Base-by-base conservation (phyloP, 2,329 filamentous ascomycete species). In the Xylariaceae sp. region DNA sequence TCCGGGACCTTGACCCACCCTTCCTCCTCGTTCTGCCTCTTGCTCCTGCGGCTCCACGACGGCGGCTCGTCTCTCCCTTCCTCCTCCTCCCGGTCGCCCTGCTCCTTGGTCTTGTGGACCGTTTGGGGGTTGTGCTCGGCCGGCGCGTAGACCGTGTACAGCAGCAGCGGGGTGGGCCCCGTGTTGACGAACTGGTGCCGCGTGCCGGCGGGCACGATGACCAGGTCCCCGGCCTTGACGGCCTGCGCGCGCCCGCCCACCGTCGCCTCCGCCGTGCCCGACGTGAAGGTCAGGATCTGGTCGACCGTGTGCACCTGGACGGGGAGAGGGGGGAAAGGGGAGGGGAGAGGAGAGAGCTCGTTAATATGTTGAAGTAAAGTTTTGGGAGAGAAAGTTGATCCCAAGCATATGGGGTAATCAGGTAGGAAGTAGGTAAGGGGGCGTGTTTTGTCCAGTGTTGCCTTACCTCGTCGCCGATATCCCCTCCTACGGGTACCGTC, bases 171-270 rank as follows among this genome's bases (percentile, higher is more conserved):
- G 31, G 67, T 65, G 1, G 70, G 63, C 2, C 76, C 75, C 3
- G 63, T 75, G 37, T 79, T 80, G 31, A 80, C 59, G 51, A 81
- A 80, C 49, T 80, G 75, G 50, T 80, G 76, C 52, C 76, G 72
- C 2, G 76, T 80, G 0, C 77, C 77, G 0, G 77, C 77, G 0
- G 77, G 77, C 3, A 81, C 76, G 26, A 58, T 52, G 5, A 59
- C 55, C 38, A 60, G 53, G 25, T 60, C 57, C 11, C 57, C 57
- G 1, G 53, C 57, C 27, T 57, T 56, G 4, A 63, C 59, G 17
- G 60, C 55, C 36, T 78, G 73, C 33, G 78, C 70, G 34, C 71
- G 71, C 1, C 73, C 74, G 12, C 65, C 69, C 4, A 80, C 67
- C 3, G 70, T 76, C 2, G 75, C 75, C 17, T 71, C 68, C 0